phyloP scores from a whole-genome alignment of 225 moss, liverwort and hornwort genomes.

The Bryoerythrophyllum caledonicum region DNA sequence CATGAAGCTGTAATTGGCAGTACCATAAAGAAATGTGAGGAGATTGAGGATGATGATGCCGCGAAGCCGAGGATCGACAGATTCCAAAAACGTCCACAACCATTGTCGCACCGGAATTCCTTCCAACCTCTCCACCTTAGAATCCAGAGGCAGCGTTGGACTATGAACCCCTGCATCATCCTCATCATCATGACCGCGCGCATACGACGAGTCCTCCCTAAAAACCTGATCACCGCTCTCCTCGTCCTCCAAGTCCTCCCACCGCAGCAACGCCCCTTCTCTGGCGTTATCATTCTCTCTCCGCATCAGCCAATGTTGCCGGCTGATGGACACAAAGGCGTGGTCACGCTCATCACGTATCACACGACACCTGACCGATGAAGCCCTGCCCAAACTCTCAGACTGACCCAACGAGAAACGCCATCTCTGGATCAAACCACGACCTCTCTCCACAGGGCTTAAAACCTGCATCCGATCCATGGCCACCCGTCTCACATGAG shows the following conservation, averaged over 20 bases:
- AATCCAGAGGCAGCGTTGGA: constrained; percentile 23
- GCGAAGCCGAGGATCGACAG: constrained; percentile 55
- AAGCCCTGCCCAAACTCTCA: constrained; percentile 8
- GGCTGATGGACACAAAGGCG: constrained; percentile 8
- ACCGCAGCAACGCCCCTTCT: constrained; percentile 14
- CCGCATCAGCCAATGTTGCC: constrained; percentile 23
- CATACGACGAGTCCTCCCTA: constrained; percentile 1
- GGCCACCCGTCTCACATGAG: neutral
- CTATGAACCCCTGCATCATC: constrained; percentile 4
- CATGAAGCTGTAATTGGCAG: neutral
- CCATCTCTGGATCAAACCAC: constrained; percentile 7
- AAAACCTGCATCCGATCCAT: constrained; percentile 32
- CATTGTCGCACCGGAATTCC: constrained; percentile 36
- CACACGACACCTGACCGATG: constrained; percentile 24
- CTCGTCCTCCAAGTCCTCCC: constrained; percentile 21
- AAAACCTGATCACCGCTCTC: neutral
- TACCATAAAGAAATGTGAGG: constrained; percentile 74
- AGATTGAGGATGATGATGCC: constrained; percentile 70
- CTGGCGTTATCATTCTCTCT: neutral
- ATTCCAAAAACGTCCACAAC: constrained; percentile 36
- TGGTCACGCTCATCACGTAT: constrained; percentile 24
- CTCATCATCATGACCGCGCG: neutral
- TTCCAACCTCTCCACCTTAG: constrained; percentile 45
- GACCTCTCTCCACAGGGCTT: neutral
- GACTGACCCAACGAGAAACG: constrained; percentile 17